Conservation (phyloP, 148 eudicot genomes). For the Vaccinium vitisidaea region DNA sequence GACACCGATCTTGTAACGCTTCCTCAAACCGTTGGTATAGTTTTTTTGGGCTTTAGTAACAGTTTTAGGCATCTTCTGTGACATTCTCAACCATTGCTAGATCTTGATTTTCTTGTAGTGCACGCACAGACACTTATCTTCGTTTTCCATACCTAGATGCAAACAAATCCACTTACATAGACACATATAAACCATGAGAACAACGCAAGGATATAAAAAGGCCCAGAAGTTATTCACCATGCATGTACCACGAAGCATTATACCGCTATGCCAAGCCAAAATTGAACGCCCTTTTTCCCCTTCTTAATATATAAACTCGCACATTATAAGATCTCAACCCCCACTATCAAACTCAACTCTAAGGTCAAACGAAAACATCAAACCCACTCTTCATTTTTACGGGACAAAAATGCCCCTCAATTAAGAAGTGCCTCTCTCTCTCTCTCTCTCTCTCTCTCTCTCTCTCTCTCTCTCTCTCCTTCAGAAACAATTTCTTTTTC, state of each 20-base stretch:
- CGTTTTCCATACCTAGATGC: not conserved
- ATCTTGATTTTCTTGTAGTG: no score
- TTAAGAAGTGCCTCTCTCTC: no score
- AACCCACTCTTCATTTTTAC: not conserved
- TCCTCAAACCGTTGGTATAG: no score
- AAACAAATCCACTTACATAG: not conserved
- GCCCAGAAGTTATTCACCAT: not conserved
- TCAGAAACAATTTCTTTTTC: no score
- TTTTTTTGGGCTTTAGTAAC: no score
- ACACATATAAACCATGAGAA: not conserved
- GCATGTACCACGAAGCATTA: not conserved
- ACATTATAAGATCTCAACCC: not conserved
- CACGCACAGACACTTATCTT: not conserved
- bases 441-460: no score
- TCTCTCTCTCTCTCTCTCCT: no score
- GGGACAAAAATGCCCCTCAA: no score
- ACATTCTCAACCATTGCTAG: no score
- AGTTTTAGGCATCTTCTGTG: no score
- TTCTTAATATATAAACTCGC: not conserved
- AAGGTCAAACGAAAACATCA: not conserved
- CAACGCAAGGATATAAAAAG: not conserved
- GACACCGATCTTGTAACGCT: no score
- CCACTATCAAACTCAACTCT: not conserved
- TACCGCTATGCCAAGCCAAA: not conserved
- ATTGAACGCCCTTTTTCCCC: not conserved